Base-by-base conservation (phyloP, 169 alveolate species). In the Eimeria tenella region DNA sequence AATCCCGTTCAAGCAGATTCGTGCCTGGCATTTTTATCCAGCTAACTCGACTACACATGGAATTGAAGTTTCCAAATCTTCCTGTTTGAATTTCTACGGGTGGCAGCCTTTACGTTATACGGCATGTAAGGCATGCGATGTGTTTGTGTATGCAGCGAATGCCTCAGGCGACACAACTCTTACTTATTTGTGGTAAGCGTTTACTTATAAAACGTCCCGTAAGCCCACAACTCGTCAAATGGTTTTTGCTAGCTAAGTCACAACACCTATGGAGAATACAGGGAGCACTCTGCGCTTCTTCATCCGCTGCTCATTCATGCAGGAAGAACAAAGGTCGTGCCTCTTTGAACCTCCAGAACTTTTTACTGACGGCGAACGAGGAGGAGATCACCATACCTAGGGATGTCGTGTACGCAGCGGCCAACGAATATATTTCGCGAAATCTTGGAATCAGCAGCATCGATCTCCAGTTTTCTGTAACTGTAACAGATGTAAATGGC, bases 341-440 rank as follows among this genome's bases (percentile, higher is more conserved):
- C 19, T 53, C 89, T 4, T 62, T 81, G 56, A 81, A 53, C 25
- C 89, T 81, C 42, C 89, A 81, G 21, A 81, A 56, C 42, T 81
- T 56, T 55, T 81, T 81, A n/a, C 63, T 81, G 42, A 56, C 55
- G 9, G 55, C 52, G 56, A 62, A 56, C 3, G 89, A 3, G 10
- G 89, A 56, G 52, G 73, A 52, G 21, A 71, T 56, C 73, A 81
- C 53, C 23, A 81, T 81, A 4, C 89, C 89, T 42, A 17, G 42
- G 49, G 89, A 81, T 13, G 73, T 81, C 11, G 89, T 81, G 23
- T 81, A 56, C 42, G 73, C 74, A 21, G 89, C 89, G 21, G 89
- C 89, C 6, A 56, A 53, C 19, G 89, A 81, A 25, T 56, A 21
- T 71, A 52, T 81, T 5, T 81, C 89, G 65, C 50, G 89, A 5